Conservation (phyloP, 768 basidiomycete species). For the Amanita thiersii region DNA sequence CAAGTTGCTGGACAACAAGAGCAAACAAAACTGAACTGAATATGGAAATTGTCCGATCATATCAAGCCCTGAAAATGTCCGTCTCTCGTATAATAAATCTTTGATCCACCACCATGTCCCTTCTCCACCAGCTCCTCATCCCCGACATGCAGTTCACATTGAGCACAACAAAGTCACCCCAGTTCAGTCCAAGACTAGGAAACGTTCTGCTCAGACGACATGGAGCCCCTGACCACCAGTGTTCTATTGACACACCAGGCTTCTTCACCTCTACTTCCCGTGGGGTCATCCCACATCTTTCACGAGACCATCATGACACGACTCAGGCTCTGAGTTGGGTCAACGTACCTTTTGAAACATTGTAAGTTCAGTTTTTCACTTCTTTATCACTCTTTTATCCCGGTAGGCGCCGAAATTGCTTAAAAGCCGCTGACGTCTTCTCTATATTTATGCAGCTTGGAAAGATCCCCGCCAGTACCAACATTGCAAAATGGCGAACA, state of each 20-base stretch:
- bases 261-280: slow-evolving; percentile 59
- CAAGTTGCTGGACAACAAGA: neutral
- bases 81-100: neutral
- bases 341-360: slow-evolving; percentile 71
- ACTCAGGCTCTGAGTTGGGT: slow-evolving; percentile 52
- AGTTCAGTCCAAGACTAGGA: slow-evolving; percentile 30
- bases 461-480: slow-evolving; percentile 59
- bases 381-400: neutral
- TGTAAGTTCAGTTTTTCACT: slow-evolving; percentile 58
- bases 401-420: slow-evolving; percentile 1
- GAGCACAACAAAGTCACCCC: slow-evolving; percentile 4
- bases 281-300: slow-evolving; percentile 68
- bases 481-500: slow-evolving; percentile 42
- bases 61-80: slow-evolving; percentile 1
- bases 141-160: slow-evolving; percentile 13
- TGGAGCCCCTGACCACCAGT: slow-evolving; percentile 17
- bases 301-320: slow-evolving; percentile 45
- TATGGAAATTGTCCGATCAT: neutral
- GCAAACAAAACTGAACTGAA: neutral
- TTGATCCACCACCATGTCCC: neutral
- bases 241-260: slow-evolving; percentile 49
- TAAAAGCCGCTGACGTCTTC: slow-evolving; percentile 2
- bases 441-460: slow-evolving; percentile 35
- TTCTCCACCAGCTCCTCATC: neutral
- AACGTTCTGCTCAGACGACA: slow-evolving; percentile 18